These are phyloP conservation scores for Cladophialophora bantiana DNA, from an alignment of 2,329 filamentous ascomycete genomes.

Conservation along the genomic window DNA sequence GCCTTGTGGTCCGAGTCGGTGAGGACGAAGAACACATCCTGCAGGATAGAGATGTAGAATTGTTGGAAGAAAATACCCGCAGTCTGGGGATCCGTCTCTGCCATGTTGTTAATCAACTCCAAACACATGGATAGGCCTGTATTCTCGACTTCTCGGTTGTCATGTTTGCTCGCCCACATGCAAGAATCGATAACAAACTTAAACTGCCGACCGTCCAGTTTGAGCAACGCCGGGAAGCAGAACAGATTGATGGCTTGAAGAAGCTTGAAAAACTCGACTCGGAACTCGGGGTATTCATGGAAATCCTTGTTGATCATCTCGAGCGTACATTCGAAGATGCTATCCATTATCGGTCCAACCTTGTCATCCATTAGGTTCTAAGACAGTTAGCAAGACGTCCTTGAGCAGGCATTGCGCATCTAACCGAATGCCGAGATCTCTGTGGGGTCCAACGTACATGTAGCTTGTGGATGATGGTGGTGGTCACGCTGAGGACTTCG, in stretches of 20 bases:
- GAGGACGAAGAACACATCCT: conserved; percentile 97
- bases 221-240: conserved; percentile 93
- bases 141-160: conserved; percentile 96
- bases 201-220: conserved; percentile 95
- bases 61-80: conserved; percentile 97
- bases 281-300: conserved; percentile 97
- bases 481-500: conserved; percentile 96
- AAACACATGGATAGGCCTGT: conserved; percentile 98
- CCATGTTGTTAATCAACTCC: conserved; percentile 96
- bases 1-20: conserved; percentile 99
- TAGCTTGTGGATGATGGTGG: conserved; percentile 94
- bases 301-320: conserved; percentile 99
- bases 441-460: conserved; percentile 75
- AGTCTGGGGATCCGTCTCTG: conserved; percentile 83
- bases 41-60: conserved; percentile 93
- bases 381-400: conserved; percentile 44
- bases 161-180: conserved; percentile 99
- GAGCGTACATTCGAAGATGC: conserved; percentile 96
- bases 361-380: conserved; percentile 97
- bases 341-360: conserved; percentile 96
- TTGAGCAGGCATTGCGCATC: conserved; percentile 43
- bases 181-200: conserved; percentile 99
- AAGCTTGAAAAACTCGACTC: conserved; percentile 99
- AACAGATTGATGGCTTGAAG: conserved; percentile 94
- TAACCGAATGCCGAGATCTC: conserved; percentile 60